Conservation (phyloP, 208 protist genomes). For the Leishmania martiniquensis region DNA sequence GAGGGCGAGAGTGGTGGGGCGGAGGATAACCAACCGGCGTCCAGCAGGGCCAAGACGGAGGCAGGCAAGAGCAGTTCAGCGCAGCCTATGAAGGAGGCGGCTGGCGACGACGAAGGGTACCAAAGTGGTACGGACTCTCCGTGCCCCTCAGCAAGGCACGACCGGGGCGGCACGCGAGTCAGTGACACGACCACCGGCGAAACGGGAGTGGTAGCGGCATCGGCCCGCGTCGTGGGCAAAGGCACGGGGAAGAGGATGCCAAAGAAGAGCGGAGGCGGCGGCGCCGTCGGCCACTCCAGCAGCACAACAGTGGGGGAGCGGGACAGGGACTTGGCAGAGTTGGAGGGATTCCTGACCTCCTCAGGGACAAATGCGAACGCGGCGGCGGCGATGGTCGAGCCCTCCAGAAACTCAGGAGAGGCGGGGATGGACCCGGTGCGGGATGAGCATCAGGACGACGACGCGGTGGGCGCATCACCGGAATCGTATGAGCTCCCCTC, state of each 20-base stretch:
- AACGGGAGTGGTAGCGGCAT: not conserved
- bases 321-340: conserved; percentile 57
- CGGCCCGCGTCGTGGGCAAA: not conserved
- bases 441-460: conserved; percentile 7
- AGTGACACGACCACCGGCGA: not conserved
- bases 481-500: conserved; percentile 64
- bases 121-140: not conserved
- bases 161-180: not conserved
- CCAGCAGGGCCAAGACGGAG: not conserved
- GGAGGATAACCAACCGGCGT: conserved; percentile 9
- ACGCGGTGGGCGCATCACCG: conserved; percentile 10
- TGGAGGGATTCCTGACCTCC: conserved; percentile 40
- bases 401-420: conserved; percentile 2
- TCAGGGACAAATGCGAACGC: conserved; percentile 1
- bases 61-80: conserved; percentile 11
- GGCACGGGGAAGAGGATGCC: conserved; percentile 9
- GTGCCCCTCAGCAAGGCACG: not conserved
- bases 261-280: conserved; percentile 2
- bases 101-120: not conserved
- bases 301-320: conserved; percentile 37
- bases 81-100: not conserved
- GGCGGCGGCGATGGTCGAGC: not conserved
- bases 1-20: conserved; percentile 4
- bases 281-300: conserved; percentile 9
- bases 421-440: not conserved